Evolutionary conservation across 2,329 filamentous ascomycete genomes (phyloP), one percentile per base, ranked within the genome.

Genomic region (Sporothrix pseudoabietina): DNA sequence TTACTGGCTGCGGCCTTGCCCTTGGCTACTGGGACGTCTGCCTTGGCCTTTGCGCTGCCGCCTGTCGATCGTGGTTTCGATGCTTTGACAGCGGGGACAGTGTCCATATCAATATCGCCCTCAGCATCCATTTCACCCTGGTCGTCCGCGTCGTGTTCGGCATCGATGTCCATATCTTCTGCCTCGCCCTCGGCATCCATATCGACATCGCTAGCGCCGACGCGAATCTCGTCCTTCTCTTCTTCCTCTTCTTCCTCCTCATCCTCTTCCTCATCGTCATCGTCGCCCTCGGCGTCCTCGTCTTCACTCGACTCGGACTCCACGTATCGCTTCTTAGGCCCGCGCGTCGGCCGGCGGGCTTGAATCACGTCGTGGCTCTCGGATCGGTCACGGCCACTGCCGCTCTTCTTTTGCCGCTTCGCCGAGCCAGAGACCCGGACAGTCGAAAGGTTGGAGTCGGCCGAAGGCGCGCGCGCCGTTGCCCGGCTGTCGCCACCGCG

Each of bases 291-390:
- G 2, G 63, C 74, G 12, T 76, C 74, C 2, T 75, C 73, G 7
- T 75, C 75, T 7, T 76, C 75, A 47, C 75, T 76, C 52, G 82
- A 83, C 71, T 84, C 85, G 52, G 85, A 87, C 75, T 89, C 87
- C 32, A 90, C 85, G 72, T 89, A 89, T 76, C 84, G 89, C 81
- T 89, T 89, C 80, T 88, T 87, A 22, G 83, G 84, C 6, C 85
- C 86, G 9, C 87, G 84, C 73, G 86, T 87, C 6, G 78, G 76
- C 68, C 87, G 83, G 77, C 86, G 87, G 52, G 85, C 84, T 35
- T 83, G 81, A 22, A 86, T 79, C 68, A 87, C 85, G 76, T 86
- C 84, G 41, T 84, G 83, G 32, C 82, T 83, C 32, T 81, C 81
- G 71, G 85, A 85, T 61, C 78, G 78, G 30, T 83, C 82, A 52